Percentiles rank a stretch among this genome's conserved stretches.
phyloP scores from a whole-genome alignment of 2,329 filamentous ascomycete species.

The Ampelomyces quisqualis region DNA sequence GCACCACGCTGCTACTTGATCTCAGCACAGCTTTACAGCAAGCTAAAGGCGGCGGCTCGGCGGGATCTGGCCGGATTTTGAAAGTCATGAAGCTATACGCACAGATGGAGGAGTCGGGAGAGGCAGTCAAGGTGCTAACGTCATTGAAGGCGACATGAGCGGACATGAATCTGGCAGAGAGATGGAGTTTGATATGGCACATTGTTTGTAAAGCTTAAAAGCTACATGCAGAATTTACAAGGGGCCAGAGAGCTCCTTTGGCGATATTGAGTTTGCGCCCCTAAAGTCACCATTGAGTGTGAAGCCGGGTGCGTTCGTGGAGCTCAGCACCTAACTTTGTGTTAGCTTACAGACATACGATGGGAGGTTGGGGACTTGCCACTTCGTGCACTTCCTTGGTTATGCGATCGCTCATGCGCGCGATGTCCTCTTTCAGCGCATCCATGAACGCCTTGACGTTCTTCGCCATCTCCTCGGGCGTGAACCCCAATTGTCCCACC shows the following conservation, averaged over 20 bases:
- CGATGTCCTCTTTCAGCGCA: slow-evolving; percentile 75
- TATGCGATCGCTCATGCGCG: slow-evolving; percentile 61
- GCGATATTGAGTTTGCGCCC: slow-evolving; percentile 47
- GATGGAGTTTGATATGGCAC: slow-evolving; percentile 49
- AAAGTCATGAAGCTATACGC: slow-evolving; percentile 62
- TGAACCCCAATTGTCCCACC: slow-evolving; percentile 87
- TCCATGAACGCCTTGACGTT: slow-evolving; percentile 80
- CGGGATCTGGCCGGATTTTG: slow-evolving; percentile 50
- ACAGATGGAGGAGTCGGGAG: slow-evolving; percentile 60
- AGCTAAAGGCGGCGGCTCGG: slow-evolving; percentile 47
- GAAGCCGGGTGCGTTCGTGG: slow-evolving; percentile 83
- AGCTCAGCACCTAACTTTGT: slow-evolving; percentile 69
- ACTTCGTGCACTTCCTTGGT: slow-evolving; percentile 73
- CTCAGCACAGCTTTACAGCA: slow-evolving; percentile 64
- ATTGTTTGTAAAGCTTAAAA: slow-evolving; percentile 34
- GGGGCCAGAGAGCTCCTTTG: slow-evolving; percentile 43
- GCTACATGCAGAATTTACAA: slow-evolving; percentile 30
- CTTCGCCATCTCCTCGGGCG: slow-evolving; percentile 78
- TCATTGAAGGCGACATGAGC: slow-evolving; percentile 23
- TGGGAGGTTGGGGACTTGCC: slow-evolving; percentile 45
- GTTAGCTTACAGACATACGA: slow-evolving; percentile 27
- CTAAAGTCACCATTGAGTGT: slow-evolving; percentile 79
- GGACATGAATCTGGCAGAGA: slow-evolving; percentile 44
- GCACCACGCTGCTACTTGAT: slow-evolving; percentile 65
- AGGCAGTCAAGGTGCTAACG: slow-evolving; percentile 60